Evolutionary conservation across 805 yeast species (phyloP), one percentile per base, ranked within the genome.

Genomic region (Yarrowia yakushimensis): DNA sequence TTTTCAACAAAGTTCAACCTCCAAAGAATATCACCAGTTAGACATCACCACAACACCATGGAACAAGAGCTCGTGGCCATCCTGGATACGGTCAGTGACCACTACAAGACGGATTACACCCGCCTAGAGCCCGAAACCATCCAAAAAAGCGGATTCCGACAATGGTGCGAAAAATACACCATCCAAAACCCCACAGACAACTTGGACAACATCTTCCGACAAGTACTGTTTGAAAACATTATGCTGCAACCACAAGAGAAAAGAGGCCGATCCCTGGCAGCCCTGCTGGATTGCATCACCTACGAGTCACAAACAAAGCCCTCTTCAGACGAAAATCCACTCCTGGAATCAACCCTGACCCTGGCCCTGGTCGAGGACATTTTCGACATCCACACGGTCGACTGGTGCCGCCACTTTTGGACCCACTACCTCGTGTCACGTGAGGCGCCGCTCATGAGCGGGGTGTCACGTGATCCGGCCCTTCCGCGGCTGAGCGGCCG

Each of bases 371-470:
- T 74, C 10, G 77, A 74, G 52, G 75, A 72, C 33, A 42, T 72
- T 28, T 69, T 74, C 59, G 76, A 74, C 8, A 66, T 69, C 37
- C 65, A 70, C 25, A 68, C 75, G 1, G 69, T 70, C 13, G 69
- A 68, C n/a, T 72, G 73, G 73, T 71, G 76, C 50, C 70, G 70
- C 31, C 41, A 61, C 20, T 74, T 76, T 45, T 75, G 77, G 77
- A 67, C 71, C 1, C 41, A 34, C 5, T 75, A 66, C 62, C 55
- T 76, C 52, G 66, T 66, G 17, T 46, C 67, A 13, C 67, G 77
- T 23, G 73, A 73, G 10, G 61, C 28, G 22, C 39, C 37, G 39
- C 46, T 36, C 15, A 37, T 54, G 60, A 28, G 17, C 15, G n/a
- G n/a, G n/a, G 60, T 36, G 13, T 54, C 36, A 33, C 57, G 39